A percentile compares a stretch with the other conserved stretches of the same genome.
phyloP scores from a whole-genome alignment of 805 yeast species.

The Candida montana region DNA sequence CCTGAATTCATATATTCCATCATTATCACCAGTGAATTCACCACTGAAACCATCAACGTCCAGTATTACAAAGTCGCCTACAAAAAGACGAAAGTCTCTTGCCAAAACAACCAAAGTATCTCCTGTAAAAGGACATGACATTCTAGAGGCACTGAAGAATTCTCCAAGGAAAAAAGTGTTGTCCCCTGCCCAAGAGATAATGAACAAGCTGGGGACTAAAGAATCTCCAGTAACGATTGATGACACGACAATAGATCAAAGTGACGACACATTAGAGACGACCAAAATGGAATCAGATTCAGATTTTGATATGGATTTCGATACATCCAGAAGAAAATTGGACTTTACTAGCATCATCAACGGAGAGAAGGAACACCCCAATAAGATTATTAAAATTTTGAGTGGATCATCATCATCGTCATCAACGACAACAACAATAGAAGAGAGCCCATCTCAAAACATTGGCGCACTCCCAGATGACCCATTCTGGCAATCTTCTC shows the following conservation, averaged over 20 bases:
- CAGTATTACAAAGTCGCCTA: not conserved
- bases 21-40: not conserved
- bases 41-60: not conserved
- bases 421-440: too few species aligned
- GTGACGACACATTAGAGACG: not conserved
- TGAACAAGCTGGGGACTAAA: too few species aligned
- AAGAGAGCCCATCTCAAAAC: too few species aligned
- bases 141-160: not conserved
- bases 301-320: not conserved
- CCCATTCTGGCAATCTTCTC: not conserved
- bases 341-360: not conserved
- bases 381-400: too few species aligned
- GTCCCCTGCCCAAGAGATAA: too few species aligned
- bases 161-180: slow-evolving; percentile 5
- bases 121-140: not conserved
- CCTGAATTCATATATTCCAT: not conserved
- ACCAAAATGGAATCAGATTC: too few species aligned
- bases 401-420: too few species aligned
- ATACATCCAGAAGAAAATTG: slow-evolving; percentile 1
- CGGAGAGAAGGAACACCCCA: not conserved
- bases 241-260: not conserved
- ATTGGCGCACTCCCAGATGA: too few species aligned
- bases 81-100: not conserved
- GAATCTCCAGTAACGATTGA: not conserved
- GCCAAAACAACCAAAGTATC: not conserved